Evolutionary conservation across 2,329 filamentous ascomycete genomes (phyloP), one percentile per base, ranked within the genome.

Genomic region (Aspergillus amoenus): DNA sequence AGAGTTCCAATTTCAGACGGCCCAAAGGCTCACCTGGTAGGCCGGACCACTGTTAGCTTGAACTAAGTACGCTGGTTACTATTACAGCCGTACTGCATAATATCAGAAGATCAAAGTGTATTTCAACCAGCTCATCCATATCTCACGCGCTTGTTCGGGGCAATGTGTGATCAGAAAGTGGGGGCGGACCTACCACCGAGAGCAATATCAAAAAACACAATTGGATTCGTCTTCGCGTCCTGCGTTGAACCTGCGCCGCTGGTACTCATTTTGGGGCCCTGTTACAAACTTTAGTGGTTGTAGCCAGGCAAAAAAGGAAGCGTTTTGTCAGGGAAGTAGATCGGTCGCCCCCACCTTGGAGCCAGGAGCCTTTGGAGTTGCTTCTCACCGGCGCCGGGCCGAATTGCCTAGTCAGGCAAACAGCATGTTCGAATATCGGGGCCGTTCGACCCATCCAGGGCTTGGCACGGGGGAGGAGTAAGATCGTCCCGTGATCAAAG

Each of bases 1-100:
- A 97, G 60, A 99, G 85, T 76, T 97, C 91, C 74, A 96, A 92
- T 64, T 90, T 93, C 69, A 96, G 86, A 57, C 92, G 88, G 61
- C 93, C 93, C 15, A 96, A 84, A 3, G 90, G 88, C 70, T 95
- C 90, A 60, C 92, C 92, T 94, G 64, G 58, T 43, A 24, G 52
- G 18, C n/a, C 13, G 27, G 9, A 12, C 18, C n/a, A 50, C 44
- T 44, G 39, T 55, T 52, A n/a, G 13, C 21, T 48, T 51, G 41
- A 32, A 32, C 48, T 13, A 41, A 37, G 13, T 41, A 18, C 9
- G 12, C 17, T 49, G 32, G 32, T 15, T 37, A 22, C 17, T 12
- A 39, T 17, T 21, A 27, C 21, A 4, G 6, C 22, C 15, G 12
- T 37, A 37, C 34, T 37, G 15, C 34, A n/a, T 13, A 37, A 37